phyloP scores from a whole-genome alignment of 1,284 basidiomycete species.

The Microbotryum intermedium region DNA sequence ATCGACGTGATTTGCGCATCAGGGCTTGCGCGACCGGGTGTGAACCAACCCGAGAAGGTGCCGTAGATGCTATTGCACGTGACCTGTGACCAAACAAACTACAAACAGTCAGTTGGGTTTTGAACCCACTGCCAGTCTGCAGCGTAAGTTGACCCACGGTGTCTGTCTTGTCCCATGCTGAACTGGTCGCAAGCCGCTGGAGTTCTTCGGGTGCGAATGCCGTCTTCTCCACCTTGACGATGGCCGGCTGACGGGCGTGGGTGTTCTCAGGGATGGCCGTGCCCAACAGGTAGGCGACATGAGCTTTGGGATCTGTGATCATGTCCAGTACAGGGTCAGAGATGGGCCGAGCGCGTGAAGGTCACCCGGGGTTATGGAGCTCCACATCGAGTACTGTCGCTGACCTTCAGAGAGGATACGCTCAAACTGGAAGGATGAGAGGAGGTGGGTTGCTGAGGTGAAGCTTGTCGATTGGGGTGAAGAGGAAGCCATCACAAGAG shows the following conservation, averaged over 20 bases:
- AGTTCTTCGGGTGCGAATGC: constrained; percentile 42
- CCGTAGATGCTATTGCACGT: constrained; percentile 35
- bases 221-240: constrained; percentile 55
- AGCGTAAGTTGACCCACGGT: constrained; percentile 3
- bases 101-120: neutral
- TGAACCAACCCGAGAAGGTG: constrained; percentile 31
- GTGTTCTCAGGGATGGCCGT: constrained; percentile 39
- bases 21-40: constrained; percentile 1
- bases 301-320: constrained; percentile 47
- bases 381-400: neutral
- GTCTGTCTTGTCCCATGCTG: constrained; percentile 15
- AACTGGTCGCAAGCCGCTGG: constrained; percentile 23
- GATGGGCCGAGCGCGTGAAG: neutral
- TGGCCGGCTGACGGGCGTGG: constrained; percentile 42
- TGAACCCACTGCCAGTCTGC: neutral
- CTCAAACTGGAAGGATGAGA: constrained; percentile 47
- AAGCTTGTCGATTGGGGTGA: constrained; percentile 3
- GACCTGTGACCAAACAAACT: constrained; percentile 3
- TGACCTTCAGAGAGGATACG: constrained; percentile 53
- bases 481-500: neutral
- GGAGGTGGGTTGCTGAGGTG: constrained; percentile 6
- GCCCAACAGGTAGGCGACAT: constrained; percentile 47
- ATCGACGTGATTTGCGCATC: constrained; percentile 25
- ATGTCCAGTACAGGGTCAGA: no score
- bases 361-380: no score